Evolutionary conservation across 208 protist genomes (phyloP).

Genomic region (Trichomonas gallinae): DNA sequence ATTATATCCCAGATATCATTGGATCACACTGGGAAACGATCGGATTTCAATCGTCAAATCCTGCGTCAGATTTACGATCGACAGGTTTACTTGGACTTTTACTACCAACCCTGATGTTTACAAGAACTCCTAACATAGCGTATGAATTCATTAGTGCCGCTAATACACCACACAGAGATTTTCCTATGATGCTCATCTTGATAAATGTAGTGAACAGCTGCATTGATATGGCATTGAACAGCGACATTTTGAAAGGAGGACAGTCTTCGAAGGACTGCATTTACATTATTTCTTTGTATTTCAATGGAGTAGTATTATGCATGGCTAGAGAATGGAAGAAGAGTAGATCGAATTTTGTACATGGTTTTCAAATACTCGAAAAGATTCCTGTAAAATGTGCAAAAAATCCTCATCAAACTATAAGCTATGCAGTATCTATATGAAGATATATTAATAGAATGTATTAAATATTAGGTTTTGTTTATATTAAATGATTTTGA

Average conservation of each 20-base stretch:
- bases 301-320: background rate
- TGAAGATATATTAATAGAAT: too few species aligned
- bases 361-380: background rate
- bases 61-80: background rate
- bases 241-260: background rate
- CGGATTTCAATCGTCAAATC: background rate
- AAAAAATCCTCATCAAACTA: background rate
- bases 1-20: background rate
- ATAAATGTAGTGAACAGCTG: background rate
- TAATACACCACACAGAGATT: background rate
- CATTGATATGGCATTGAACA: background rate
- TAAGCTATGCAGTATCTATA: background rate
- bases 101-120: background rate
- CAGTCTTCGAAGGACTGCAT: background rate
- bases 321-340: background rate
- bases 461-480: too few species aligned
- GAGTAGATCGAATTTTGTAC: background rate
- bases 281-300: background rate
- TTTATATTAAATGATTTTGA: too few species aligned
- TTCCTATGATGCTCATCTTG: background rate
- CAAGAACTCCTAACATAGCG: background rate
- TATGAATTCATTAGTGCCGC: background rate
- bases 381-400: background rate
- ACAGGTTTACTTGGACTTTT: background rate
- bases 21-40: slow-evolving; percentile 5